Evolutionary conservation across 208 protist genomes (phyloP).

Genomic region (Leishmania tarentolae): DNA sequence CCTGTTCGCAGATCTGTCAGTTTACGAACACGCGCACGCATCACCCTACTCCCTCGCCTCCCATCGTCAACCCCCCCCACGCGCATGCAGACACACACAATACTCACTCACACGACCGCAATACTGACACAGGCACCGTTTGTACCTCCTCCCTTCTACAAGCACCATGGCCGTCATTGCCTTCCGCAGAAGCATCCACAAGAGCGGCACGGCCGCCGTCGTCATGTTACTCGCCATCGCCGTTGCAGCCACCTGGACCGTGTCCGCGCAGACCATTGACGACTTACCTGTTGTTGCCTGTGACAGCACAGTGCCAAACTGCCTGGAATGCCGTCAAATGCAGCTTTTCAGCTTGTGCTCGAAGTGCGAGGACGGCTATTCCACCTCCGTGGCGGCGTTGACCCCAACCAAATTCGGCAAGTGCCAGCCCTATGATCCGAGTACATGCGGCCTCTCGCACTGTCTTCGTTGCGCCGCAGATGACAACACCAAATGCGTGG

Average conservation of each 20-base stretch:
- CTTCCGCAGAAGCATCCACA: background rate
- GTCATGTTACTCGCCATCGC: background rate
- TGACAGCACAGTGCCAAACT: background rate
- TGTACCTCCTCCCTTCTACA: background rate
- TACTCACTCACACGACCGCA: background rate
- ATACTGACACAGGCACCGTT: background rate
- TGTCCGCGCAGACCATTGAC: conserved; percentile 4
- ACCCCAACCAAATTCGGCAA: background rate
- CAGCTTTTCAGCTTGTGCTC: background rate
- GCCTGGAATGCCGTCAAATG: background rate
- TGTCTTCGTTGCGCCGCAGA: conserved; percentile 6
- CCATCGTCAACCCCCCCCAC: background rate
- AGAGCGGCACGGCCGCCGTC: background rate
- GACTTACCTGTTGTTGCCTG: background rate
- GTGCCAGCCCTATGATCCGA: background rate
- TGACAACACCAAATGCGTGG: conserved; percentile 8
- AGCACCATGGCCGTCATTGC: background rate
- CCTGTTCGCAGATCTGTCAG: background rate
- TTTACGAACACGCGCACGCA: background rate
- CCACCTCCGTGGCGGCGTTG: background rate
- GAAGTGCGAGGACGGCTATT: conserved; percentile 1
- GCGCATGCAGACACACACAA: background rate
- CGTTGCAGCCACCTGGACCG: background rate
- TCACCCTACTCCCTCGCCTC: background rate
- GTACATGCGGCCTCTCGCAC: background rate